Percentiles rank a stretch among this genome's conserved stretches.
Conservation (phyloP, 1,284 basidiomycete genomes). For the Ceratobasidium sp. region DNA sequence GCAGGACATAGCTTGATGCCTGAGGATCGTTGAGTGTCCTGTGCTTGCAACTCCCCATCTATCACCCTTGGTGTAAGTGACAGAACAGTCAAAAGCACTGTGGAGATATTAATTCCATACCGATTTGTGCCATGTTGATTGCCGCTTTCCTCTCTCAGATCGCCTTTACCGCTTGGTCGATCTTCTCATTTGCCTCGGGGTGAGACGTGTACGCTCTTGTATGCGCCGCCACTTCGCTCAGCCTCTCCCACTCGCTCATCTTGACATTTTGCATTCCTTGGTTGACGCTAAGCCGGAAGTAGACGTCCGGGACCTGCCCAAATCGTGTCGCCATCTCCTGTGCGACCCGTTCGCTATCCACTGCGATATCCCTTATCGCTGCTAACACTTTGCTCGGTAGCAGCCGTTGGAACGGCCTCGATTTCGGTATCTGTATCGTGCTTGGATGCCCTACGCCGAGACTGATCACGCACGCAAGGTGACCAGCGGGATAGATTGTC, state of each 20-base stretch:
- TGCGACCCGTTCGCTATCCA: conserved; percentile 15
- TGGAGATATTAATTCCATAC: not conserved
- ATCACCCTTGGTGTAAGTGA: not conserved
- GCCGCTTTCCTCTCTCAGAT: not conserved
- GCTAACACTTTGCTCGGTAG: not conserved
- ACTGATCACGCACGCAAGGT: conserved; percentile 1
- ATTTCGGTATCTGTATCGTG: not conserved
- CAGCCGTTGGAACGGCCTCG: not conserved
- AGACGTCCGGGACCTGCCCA: not conserved
- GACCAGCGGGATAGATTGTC: not conserved
- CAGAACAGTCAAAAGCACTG: not conserved
- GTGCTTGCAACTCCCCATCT: not conserved
- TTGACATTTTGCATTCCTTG: conserved; percentile 13
- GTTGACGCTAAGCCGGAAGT: not conserved
- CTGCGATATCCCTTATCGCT: not conserved
- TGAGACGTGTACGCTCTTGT: not conserved
- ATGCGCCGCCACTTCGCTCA: conserved; percentile 2
- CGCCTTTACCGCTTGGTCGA: not conserved
- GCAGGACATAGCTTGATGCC: not conserved
- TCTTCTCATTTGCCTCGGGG: not conserved
- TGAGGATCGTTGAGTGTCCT: not conserved
- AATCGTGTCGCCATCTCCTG: not conserved
- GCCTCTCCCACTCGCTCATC: not conserved
- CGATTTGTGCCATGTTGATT: not conserved
- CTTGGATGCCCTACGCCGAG: not conserved